Evolutionary conservation across 176 grass and related monocot species (phyloP).

Genomic region (Oryza glumipatula): DNA sequence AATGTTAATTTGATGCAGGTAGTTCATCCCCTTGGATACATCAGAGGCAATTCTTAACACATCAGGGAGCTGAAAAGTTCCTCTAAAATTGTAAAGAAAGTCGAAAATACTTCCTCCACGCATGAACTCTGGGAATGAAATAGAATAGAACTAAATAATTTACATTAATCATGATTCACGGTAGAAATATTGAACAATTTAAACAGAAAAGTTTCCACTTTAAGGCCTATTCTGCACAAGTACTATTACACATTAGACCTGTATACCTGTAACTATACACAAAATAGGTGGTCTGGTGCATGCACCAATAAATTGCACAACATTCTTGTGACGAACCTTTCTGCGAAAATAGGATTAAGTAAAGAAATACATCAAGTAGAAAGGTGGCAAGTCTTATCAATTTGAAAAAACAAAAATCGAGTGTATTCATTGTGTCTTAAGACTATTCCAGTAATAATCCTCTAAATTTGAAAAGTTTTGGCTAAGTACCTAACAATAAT

Average conservation of each 20-base stretch:
- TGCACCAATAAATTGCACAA: conserved; percentile 97
- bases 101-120: conserved; percentile 90
- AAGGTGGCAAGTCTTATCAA: background rate
- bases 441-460: conserved; percentile 20
- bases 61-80: conserved; percentile 69
- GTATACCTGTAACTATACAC: conserved; percentile 95
- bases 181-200: background rate
- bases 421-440: conserved; percentile 1
- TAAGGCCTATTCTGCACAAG: background rate
- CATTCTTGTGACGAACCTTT: conserved; percentile 98
- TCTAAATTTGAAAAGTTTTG: background rate
- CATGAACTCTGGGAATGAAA: conserved; percentile 84
- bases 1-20: conserved; percentile 96
- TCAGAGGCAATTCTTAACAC: conserved; percentile 86
- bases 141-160: conserved; percentile 28
- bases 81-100: conserved; percentile 79
- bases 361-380: conserved; percentile 33
- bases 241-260: background rate
- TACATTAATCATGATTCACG: conserved; percentile 16
- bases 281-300: conserved; percentile 85
- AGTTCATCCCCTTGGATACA: conserved; percentile 98
- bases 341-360: conserved; percentile 54
- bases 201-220: background rate
- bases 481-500: background rate
- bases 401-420: background rate